Percentiles rank a stretch among this genome's conserved stretches.
Evolutionary conservation across 768 basidiomycete genomes (phyloP).

Genomic region (Obba rivulosa): DNA sequence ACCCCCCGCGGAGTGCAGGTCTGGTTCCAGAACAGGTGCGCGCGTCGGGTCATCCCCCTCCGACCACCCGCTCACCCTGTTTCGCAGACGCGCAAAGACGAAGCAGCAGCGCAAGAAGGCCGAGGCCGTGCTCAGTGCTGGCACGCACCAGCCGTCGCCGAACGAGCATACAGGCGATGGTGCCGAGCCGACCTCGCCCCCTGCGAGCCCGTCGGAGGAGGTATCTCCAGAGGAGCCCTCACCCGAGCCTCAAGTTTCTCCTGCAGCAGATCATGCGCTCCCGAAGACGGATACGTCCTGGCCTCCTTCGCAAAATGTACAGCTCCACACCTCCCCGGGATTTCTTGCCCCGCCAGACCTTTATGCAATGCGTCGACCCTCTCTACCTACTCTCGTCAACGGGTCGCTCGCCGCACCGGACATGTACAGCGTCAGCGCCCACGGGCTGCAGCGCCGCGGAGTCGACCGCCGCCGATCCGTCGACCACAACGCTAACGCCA

Average conservation of each 20-base stretch:
- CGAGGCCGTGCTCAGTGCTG: conserved; percentile 7
- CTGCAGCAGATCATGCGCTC: no score
- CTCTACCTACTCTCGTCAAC: conserved; percentile 7
- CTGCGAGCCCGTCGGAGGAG: background rate
- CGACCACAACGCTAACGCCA: no score
- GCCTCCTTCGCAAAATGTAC: no score
- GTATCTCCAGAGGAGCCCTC: background rate
- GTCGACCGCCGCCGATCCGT: conserved; percentile 21
- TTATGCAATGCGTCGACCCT: conserved; percentile 11
- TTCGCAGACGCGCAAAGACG: conserved; percentile 73
- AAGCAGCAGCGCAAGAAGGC: conserved; percentile 58
- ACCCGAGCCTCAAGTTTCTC: conserved; percentile 1
- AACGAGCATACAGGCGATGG: background rate
- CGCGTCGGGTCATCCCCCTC: conserved; percentile 10
- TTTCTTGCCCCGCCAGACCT: conserved; percentile 13
- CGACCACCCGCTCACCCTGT: conserved; percentile 6
- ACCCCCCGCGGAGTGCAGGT: conserved; percentile 94
- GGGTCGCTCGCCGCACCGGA: conserved; percentile 1
- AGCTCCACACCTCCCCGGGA: no score
- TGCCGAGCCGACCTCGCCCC: conserved; percentile 2
- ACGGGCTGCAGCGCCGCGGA: conserved; percentile 4
- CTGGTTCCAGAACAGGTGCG: conserved; percentile 85
- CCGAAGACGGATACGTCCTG: no score
- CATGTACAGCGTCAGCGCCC: conserved; percentile 3
- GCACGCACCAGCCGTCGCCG: background rate